Evolutionary conservation across 352 stramenopile species (phyloP).

Genomic region (Ophiocytium majus): DNA sequence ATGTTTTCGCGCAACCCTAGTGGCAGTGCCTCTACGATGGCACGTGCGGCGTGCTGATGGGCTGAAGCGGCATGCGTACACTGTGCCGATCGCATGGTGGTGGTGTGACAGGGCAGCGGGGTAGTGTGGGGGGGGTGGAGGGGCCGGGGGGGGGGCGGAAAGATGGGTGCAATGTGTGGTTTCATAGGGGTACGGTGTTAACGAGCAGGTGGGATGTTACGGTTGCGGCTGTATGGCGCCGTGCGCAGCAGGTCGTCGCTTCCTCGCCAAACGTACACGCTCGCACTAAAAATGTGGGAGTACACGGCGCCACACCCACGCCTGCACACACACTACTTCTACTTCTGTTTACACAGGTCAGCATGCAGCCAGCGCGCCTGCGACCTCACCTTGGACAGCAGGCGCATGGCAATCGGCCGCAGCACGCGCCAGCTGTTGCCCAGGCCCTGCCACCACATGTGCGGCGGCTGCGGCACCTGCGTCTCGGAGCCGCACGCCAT

Average conservation of each 20-base stretch:
- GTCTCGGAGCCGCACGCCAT: background rate
- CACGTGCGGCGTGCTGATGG: too few relatives aligned
- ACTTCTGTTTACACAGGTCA: too few relatives aligned
- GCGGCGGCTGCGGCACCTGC: background rate
- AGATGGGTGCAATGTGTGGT: background rate
- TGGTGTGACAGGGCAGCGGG: too few relatives aligned
- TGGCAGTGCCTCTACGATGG: too few relatives aligned
- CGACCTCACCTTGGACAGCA: slow-evolving; percentile 18
- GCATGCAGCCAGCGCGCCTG: too few relatives aligned
- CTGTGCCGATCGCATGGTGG: too few relatives aligned
- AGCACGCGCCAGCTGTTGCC: background rate
- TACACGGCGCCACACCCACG: background rate
- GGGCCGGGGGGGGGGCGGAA: background rate
- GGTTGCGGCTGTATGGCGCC: background rate
- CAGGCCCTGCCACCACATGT: slow-evolving; percentile 4
- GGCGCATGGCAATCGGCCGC: slow-evolving; percentile 7
- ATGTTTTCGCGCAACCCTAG: too few relatives aligned
- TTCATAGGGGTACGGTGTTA: too few relatives aligned
- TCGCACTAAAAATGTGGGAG: background rate
- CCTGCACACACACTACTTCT: background rate
- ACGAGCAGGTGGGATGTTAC: background rate
- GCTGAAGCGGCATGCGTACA: too few relatives aligned
- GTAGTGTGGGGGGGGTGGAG: background rate
- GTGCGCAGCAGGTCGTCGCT: slow-evolving; percentile 1
- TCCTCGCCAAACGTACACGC: background rate